phyloP scores from a whole-genome alignment of 2,329 filamentous ascomycete species.

The Alternaria sp. region DNA sequence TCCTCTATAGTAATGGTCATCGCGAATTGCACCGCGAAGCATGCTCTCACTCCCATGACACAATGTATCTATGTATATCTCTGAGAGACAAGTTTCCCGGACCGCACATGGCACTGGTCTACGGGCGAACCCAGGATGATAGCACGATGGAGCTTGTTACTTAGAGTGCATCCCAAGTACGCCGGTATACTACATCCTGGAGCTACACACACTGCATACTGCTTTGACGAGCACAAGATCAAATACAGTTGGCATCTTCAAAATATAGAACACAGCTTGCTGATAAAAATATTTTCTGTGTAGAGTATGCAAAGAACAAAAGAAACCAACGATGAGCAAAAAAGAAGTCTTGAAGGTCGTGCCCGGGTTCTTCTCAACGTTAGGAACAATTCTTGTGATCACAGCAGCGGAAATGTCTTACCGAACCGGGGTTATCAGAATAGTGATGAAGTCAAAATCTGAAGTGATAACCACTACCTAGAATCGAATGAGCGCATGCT shows the following conservation, averaged over 20 bases:
- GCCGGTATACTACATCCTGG: background rate
- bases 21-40: background rate
- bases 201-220: background rate
- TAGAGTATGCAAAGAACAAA: background rate
- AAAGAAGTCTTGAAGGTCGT: conserved; percentile 11
- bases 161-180: background rate
- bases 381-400: background rate
- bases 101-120: background rate
- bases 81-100: background rate
- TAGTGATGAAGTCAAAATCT: conserved; percentile 26
- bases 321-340: background rate
- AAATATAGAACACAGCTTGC: background rate
- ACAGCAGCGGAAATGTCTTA: background rate
- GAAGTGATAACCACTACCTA: conserved; percentile 36
- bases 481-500: conserved; percentile 19
- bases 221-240: background rate
- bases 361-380: conserved; percentile 19
- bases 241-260: background rate
- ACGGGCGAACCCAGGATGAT: background rate
- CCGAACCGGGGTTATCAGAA: conserved; percentile 36
- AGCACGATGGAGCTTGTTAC: background rate
- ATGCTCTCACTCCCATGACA: background rate
- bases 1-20: background rate
- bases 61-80: background rate
- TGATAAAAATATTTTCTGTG: background rate